These are phyloP conservation scores for Trichoderma asperelloides DNA, from an alignment of 495 filamentous ascomycete genomes.

Conservation along the genomic window DNA sequence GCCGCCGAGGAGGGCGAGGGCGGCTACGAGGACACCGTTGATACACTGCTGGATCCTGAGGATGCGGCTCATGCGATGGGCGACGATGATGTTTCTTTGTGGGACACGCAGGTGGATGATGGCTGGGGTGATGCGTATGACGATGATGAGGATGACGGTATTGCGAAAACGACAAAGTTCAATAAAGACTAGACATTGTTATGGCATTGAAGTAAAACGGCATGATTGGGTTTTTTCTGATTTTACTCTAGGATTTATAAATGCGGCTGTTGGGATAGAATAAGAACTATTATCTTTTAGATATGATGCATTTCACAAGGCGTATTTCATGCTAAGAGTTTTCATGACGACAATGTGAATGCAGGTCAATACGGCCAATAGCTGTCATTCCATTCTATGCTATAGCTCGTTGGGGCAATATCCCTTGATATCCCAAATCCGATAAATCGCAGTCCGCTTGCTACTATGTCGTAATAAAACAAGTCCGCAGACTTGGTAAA, in stretches of 20 bases:
- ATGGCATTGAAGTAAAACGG: background rate
- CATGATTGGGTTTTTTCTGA: background rate
- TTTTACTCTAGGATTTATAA: too few species aligned
- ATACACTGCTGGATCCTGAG: slow-evolving; percentile 21
- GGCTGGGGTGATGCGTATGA: slow-evolving; percentile 31
- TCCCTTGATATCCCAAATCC: background rate
- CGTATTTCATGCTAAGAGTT: background rate
- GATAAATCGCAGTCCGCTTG: background rate
- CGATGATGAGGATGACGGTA: slow-evolving; percentile 21
- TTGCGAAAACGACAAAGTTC: background rate
- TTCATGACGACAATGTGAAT: background rate
- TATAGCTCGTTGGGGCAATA: background rate
- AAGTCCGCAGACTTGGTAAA: background rate
- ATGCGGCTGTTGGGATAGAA: too few species aligned
- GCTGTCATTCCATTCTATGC: background rate
- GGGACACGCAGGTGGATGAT: slow-evolving; percentile 32
- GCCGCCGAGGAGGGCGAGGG: slow-evolving; percentile 20
- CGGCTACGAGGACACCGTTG: slow-evolving; percentile 14
- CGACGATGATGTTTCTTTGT: slow-evolving; percentile 54
- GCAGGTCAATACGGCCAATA: background rate
- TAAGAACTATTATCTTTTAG: too few species aligned
- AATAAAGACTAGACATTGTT: slow-evolving; percentile 3
- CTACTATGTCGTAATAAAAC: background rate
- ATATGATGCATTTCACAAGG: too few species aligned
- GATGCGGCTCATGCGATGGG: slow-evolving; percentile 39